Conservation (phyloP, 306 rosid genomes). For the Sechiopsis laciniata region DNA sequence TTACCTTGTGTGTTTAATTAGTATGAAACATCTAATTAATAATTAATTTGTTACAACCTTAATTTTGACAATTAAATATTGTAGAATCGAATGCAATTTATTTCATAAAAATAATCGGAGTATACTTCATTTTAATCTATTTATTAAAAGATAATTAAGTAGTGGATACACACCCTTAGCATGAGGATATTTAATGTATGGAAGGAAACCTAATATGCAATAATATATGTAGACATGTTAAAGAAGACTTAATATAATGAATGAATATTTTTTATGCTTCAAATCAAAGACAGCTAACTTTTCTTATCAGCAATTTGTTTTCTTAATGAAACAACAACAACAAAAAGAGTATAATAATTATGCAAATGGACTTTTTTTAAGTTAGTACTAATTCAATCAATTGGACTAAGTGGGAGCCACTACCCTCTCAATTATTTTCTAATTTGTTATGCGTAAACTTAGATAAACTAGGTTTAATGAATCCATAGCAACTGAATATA, state of each 20-base stretch:
- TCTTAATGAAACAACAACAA: slow-evolving; percentile 11
- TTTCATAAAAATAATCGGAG: too few species aligned
- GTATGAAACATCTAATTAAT: too few species aligned
- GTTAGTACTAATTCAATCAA: neutral
- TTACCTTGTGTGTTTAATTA: too few species aligned
- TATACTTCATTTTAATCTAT: too few species aligned
- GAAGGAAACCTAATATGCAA: neutral
- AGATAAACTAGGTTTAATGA: neutral
- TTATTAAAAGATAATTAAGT: too few species aligned
- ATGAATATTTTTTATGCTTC: slow-evolving; percentile 11
- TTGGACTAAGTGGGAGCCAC: neutral
- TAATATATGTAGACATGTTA: neutral
- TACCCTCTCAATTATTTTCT: neutral
- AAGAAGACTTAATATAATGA: neutral
- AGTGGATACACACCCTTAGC: too few species aligned
- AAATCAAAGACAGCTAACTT: slow-evolving; percentile 10
- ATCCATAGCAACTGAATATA: neutral
- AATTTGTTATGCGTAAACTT: neutral
- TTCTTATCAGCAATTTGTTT: neutral
- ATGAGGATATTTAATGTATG: neutral
- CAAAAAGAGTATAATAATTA: neutral
- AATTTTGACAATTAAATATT: too few species aligned
- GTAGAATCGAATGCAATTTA: too few species aligned
- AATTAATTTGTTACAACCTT: too few species aligned
- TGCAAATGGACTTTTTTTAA: neutral